phyloP scores from a whole-genome alignment of 768 basidiomycete genomes.

The Suillus subluteus region DNA sequence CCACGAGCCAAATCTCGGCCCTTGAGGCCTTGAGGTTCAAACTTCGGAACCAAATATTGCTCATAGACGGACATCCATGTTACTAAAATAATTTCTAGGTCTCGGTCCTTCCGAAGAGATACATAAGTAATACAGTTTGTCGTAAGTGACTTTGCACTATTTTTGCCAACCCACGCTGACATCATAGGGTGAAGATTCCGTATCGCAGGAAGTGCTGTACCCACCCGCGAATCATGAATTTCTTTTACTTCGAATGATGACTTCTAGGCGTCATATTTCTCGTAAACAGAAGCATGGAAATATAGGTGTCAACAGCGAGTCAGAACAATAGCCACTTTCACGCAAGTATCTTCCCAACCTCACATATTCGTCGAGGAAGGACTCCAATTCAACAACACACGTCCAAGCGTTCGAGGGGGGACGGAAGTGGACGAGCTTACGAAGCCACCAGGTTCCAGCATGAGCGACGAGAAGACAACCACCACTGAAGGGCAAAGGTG shows the following conservation, averaged over 20 bases:
- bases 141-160: slow-evolving; percentile 9
- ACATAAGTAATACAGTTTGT: not conserved
- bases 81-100: slow-evolving; percentile 7
- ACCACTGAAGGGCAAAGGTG: slow-evolving; percentile 2
- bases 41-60: no score
- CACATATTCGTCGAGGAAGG: not conserved
- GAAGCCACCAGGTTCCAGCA: slow-evolving; percentile 1
- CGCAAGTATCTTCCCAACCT: not conserved
- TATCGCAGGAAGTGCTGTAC: not conserved
- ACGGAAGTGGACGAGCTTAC: slow-evolving; percentile 5
- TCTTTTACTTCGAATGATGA: not conserved
- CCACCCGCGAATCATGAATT: slow-evolving; percentile 7
- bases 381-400: slow-evolving; percentile 7
- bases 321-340: slow-evolving; percentile 7
- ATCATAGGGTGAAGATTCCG: slow-evolving; percentile 7
- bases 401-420: not conserved
- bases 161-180: slow-evolving; percentile 13
- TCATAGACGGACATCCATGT: no score
- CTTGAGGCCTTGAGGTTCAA: not conserved
- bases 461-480: slow-evolving; percentile 10
- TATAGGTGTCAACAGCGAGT: not conserved
- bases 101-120: slow-evolving; percentile 5
- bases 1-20: no score
- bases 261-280: not conserved
- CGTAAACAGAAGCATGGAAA: not conserved